Conservation (phyloP, 805 yeast genomes). For the Nakazawaea molendinolei region DNA sequence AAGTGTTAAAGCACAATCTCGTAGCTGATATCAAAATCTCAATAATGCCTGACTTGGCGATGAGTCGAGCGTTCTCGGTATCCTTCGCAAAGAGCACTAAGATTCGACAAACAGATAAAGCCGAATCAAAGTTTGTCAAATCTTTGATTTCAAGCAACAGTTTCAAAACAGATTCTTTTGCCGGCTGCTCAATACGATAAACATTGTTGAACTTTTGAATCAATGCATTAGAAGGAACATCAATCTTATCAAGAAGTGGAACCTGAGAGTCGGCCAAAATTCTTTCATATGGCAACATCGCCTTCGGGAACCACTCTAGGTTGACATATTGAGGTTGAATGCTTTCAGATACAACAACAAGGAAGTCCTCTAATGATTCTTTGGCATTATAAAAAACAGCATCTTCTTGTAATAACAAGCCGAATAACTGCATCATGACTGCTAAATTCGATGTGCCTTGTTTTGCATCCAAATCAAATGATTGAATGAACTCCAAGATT, state of each 20-base stretch:
- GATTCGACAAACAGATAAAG: slow-evolving; percentile 47
- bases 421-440: slow-evolving; percentile 35
- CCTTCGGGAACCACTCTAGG: slow-evolving; percentile 52
- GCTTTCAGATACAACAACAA: slow-evolving; percentile 28
- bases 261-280: slow-evolving; percentile 43
- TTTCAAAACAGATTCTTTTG: slow-evolving; percentile 32
- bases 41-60: slow-evolving; percentile 43
- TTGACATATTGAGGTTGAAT: slow-evolving; percentile 32
- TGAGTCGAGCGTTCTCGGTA: slow-evolving; percentile 29
- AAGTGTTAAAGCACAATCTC: slow-evolving; percentile 25
- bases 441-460: slow-evolving; percentile 26
- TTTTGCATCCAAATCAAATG: slow-evolving; percentile 24
- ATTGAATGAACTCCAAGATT: slow-evolving; percentile 27
- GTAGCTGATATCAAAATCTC: slow-evolving; percentile 39
- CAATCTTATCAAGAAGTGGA: slow-evolving; percentile 34
- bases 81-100: slow-evolving; percentile 47
- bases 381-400: slow-evolving; percentile 29
- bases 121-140: slow-evolving; percentile 37
- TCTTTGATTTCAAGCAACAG: slow-evolving; percentile 33
- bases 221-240: slow-evolving; percentile 10
- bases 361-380: slow-evolving; percentile 27
- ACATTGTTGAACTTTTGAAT: slow-evolving; percentile 16
- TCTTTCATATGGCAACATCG: slow-evolving; percentile 48
- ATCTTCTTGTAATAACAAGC: slow-evolving; percentile 33
- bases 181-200: slow-evolving; percentile 16